These are phyloP conservation scores for Aspergillus cavernicola DNA, from an alignment of 495 filamentous ascomycete genomes.

Conservation along the genomic window DNA sequence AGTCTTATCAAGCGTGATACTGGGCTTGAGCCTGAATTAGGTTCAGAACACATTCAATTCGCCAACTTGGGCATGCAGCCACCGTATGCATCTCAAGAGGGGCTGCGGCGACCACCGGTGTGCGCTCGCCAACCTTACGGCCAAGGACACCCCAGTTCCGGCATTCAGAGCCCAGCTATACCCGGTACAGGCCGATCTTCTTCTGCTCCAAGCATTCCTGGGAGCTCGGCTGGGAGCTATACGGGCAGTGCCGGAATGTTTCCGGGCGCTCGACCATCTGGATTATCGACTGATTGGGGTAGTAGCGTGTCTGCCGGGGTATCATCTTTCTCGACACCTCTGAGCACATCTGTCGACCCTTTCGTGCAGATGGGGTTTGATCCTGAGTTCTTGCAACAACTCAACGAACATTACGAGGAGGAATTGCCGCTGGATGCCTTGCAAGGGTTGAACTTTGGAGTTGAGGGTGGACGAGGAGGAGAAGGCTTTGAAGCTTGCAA, in stretches of 20 bases:
- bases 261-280: slow-evolving; percentile 25
- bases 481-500: slow-evolving; percentile 9
- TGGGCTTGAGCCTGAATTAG: slow-evolving; percentile 41
- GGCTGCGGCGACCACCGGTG: slow-evolving; percentile 27
- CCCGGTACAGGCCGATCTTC: slow-evolving; percentile 36
- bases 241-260: slow-evolving; percentile 35
- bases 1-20: slow-evolving; percentile 63
- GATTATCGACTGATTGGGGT: slow-evolving; percentile 38
- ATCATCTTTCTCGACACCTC: slow-evolving; percentile 32
- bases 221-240: slow-evolving; percentile 41
- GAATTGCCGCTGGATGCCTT: slow-evolving; percentile 24
- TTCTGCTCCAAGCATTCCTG: slow-evolving; percentile 32
- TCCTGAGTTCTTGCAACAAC: slow-evolving; percentile 36
- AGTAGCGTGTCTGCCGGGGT: slow-evolving; percentile 32
- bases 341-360: slow-evolving; percentile 29
- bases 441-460: slow-evolving; percentile 19
- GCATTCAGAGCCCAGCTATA: slow-evolving; percentile 36
- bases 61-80: slow-evolving; percentile 39
- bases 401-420: slow-evolving; percentile 35
- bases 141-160: slow-evolving; percentile 27
- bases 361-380: slow-evolving; percentile 45
- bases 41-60: slow-evolving; percentile 34
- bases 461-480: background rate
- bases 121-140: slow-evolving; percentile 27
- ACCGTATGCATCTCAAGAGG: slow-evolving; percentile 34